Base-by-base conservation (phyloP, 1,284 basidiomycete genomes). In the Microbotryum saponariae region DNA sequence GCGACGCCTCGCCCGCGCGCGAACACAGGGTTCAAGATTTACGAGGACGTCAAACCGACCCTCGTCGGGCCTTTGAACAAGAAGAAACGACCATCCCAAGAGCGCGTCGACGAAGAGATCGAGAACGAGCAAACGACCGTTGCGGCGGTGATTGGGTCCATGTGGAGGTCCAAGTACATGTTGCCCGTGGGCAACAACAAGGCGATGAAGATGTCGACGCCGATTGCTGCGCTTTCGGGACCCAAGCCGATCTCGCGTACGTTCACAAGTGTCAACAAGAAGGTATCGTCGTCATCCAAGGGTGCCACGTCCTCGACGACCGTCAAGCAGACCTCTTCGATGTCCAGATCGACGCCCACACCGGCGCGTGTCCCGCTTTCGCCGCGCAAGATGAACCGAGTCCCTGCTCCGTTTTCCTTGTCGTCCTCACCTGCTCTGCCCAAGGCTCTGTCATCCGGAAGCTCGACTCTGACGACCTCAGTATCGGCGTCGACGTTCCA, bases 41-140 rank as follows among this genome's bases (percentile, higher is more conserved):
- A 18, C 48, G 23, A 23, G 48, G 23, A 50, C 12, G 48, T 14
- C 21, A 50, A 14, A 29, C 21, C 48, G 21, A 14, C 29, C 4
- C 12, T 29, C 21, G 48, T n/a, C 4, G 16, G n/a, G 48, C 48
- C 21, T 50, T 21, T n/a, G 21, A 50, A 50, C 12, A 50, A 16
- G 21, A 27, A 50, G 48, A 27, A 50, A 21, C 21, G 27, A 27
- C 21, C 21, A 14, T 21, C 10, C 20, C 48, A 50, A 50, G 27
- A 50, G 48, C 9, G 10, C 42, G 23, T 27, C 29, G 57, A 50
- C 20, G 56, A 53, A 18, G 60, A 58, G 20, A 54, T 31, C 5
- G 50, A 33, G 18, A 9, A 25, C 18, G 50, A 45, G 25, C 51
- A n/a, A 18, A 61, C 45, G 29, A 51, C 46, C 1, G 33, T 33